Percentiles rank a stretch among this genome's conserved stretches.
Evolutionary conservation across 257 asterid species (phyloP).

Genomic region (Fraxinus americana): DNA sequence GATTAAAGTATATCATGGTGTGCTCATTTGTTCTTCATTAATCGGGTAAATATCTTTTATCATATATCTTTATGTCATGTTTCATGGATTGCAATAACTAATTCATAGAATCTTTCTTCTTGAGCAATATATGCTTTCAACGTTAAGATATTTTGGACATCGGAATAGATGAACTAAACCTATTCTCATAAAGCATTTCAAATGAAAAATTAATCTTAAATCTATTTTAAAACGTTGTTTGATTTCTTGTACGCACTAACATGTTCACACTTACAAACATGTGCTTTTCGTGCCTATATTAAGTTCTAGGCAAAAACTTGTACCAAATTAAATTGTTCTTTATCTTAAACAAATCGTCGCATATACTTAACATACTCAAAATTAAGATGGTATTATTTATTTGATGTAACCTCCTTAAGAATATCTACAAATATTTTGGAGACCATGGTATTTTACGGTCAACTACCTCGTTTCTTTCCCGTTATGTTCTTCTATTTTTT

Average conservation of each 20-base stretch:
- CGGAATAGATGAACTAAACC: neutral
- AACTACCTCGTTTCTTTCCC: neutral
- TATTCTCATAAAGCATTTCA: neutral
- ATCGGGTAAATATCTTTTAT: neutral
- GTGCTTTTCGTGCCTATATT: neutral
- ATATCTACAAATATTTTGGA: neutral
- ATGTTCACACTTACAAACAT: neutral
- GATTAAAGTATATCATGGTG: constrained; percentile 76
- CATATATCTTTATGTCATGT: neutral
- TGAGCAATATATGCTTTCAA: neutral
- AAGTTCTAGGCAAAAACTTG: neutral
- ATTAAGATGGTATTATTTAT: neutral
- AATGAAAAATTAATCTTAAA: neutral
- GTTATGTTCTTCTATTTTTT: too few species aligned
- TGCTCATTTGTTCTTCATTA: constrained; percentile 21
- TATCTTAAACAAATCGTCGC: neutral
- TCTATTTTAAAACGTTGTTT: neutral
- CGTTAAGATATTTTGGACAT: neutral
- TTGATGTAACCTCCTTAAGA: neutral
- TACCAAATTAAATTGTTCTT: neutral
- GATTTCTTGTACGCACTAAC: neutral
- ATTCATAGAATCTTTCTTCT: neutral
- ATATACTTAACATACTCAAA: too few species aligned
- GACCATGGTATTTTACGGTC: neutral
- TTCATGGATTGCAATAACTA: neutral